Evolutionary conservation across 192 early-diverging fungal species (phyloP), one percentile per base, ranked within the genome.

Genomic region (Gamsiella multidivaricata): DNA sequence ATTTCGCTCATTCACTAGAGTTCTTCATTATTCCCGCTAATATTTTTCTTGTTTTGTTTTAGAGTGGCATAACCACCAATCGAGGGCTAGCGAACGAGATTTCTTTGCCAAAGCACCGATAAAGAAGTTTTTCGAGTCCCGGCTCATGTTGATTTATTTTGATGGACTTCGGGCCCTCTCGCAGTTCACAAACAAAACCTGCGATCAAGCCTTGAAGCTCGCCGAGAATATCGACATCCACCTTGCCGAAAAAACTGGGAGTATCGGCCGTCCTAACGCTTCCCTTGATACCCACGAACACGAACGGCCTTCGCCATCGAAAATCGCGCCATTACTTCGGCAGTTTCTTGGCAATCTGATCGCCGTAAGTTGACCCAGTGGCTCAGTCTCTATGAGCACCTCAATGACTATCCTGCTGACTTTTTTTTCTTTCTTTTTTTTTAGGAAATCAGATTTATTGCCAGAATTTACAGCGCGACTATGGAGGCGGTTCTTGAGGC

Each of bases 1-100:
- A n/a, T 28, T 26, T 37, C 9, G 28, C 12, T 41, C 4, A 26
- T 1, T 3, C 22, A 28, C 5, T 15, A 15, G 29, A 0, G 8
- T 31, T 34, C 12, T 1, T 29, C 5, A 3, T 20, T 31, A n/a
- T n/a, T n/a, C n/a, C n/a, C n/a, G n/a, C n/a, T 20, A 25, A 54
- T 36, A 6, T 18, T 28, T 18, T 17, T 2, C 15, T 28, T 9
- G 55, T 10, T 26, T 36, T 15, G 2, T 18, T 31, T 5, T 56
- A 76, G 72, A 76, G 25, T 76, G 72, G 72, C 72, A 76, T 29
- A 76, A 76, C 28, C 64, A 61, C 25, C 72, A 76, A 41, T 62
- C 72, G 10, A 25, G 72, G 37, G 72, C 72, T 7, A 76, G 65
- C 34, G 72, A 76, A 33, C 65, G 59, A 15, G 72, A 76, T 28